Percentiles rank a stretch among this genome's conserved stretches.
Evolutionary conservation across 495 filamentous ascomycete genomes (phyloP).

Genomic region (Aspergillus incahuasiensis): DNA sequence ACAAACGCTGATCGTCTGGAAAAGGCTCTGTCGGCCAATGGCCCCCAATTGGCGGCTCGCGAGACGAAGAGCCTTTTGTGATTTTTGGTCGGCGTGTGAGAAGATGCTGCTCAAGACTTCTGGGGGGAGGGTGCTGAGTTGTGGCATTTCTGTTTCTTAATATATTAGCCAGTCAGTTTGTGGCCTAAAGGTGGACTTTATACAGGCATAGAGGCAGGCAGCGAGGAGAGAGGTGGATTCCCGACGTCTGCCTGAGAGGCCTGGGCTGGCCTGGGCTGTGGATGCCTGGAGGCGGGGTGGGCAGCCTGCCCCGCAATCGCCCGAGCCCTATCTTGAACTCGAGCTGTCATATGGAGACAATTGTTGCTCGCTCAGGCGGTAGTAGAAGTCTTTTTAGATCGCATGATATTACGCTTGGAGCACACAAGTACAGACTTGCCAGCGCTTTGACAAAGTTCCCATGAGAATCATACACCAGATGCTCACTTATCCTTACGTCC

Average conservation of each 20-base stretch:
- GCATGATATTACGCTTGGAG: too few relatives aligned
- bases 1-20: neutral
- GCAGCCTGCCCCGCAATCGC: neutral
- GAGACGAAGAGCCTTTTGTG: constrained; percentile 1
- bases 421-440: too few relatives aligned
- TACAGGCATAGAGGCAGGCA: neutral
- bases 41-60: neutral
- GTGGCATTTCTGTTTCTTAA: neutral
- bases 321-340: neutral
- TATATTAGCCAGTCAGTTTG: too few relatives aligned
- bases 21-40: constrained; percentile 4
- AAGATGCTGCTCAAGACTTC: constrained; percentile 9
- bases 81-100: neutral
- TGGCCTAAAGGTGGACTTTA: neutral
- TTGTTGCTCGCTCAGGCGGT: too few relatives aligned
- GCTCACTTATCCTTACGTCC: too few relatives aligned
- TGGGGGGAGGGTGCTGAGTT: neutral
- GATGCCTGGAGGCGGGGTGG: neutral
- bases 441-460: too few relatives aligned
- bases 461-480: too few relatives aligned
- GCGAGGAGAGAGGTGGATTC: neutral
- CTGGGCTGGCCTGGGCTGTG: neutral
- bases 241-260: neutral
- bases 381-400: too few relatives aligned
- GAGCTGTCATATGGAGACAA: too few relatives aligned